Evolutionary conservation across 2,329 filamentous ascomycete species (phyloP), one percentile per base, ranked within the genome.

Genomic region (Acephala macrosclerotiorum): DNA sequence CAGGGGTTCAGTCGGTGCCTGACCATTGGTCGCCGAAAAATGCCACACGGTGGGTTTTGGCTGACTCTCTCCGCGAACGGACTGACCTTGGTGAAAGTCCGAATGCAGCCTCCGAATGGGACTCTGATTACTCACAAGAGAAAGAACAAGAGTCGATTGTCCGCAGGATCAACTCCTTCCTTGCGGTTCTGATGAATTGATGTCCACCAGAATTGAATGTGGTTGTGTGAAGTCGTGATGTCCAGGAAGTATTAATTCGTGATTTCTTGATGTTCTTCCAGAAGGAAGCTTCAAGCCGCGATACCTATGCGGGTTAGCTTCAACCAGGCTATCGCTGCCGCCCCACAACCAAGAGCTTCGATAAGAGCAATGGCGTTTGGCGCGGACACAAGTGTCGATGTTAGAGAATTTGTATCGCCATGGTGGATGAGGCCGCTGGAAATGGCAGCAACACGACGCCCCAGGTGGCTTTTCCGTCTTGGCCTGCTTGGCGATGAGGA

Each of bases 371-470:
- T 9, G 9, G 29, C 29, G 29, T 33, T n/a, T 29, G 14, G 49
- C 33, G 49, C 33, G 29, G 9, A 33, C 29, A 33, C 29, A 33
- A 33, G 38, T 51, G 25, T 25, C n/a, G 47, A 22, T 51, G 35
- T 57, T 26, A 57, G 55, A 57, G 55, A 16, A 38, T 57, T 36
- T 40, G 55, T 57, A 53, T 53, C 26, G 55, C 35, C 55, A 57
- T 57, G 55, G 55, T 57, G 35, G 55, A 57, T 57, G 33, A 20
- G 16, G 55, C 14, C n/a, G 55, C 55, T 40, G 55, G 33, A 22
- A 40, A 3, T 36, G 29, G 18, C 55, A 57, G 33, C 33, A 57
- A 38, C 18, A 57, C 29, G 55, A 57, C 55, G 18, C 29, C n/a
- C 6, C 55, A 20, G 16, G 35, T 14, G 1, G 18, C 16, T 16